Conservation (phyloP, 495 filamentous ascomycete genomes). For the Apiosordaria backusii region DNA sequence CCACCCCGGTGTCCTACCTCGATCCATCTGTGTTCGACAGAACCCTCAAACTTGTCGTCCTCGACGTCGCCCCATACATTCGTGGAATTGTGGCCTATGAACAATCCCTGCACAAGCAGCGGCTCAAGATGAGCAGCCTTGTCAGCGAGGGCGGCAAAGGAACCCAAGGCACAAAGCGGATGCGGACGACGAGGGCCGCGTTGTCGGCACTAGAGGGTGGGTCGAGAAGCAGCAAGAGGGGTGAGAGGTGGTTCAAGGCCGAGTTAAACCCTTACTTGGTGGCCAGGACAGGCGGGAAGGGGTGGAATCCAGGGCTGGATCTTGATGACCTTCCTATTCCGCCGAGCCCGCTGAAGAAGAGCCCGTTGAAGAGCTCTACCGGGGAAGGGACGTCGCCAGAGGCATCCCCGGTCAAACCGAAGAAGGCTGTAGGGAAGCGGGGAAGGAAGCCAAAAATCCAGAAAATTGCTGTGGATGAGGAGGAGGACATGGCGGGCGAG, state of each 20-base stretch:
- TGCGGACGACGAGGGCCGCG: constrained; percentile 73
- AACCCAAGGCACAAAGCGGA: constrained; percentile 55
- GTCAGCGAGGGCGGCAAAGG: constrained; percentile 50
- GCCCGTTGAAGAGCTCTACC: constrained; percentile 2
- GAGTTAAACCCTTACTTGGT: constrained; percentile 60
- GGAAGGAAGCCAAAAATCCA: constrained; percentile 18
- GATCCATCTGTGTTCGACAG: constrained; percentile 70
- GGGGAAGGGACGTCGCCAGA: constrained; percentile 2
- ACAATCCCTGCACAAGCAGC: constrained; percentile 60
- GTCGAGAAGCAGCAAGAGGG: constrained; percentile 63
- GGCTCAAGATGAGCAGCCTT: constrained; percentile 59
- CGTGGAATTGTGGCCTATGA: constrained; percentile 77
- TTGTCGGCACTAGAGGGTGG: constrained; percentile 82
- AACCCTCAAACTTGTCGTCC: constrained; percentile 54
- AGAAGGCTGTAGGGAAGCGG: constrained; percentile 4
- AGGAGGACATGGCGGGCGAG: constrained; percentile 18
- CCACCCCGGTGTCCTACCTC: constrained; percentile 35
- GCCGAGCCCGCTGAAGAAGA: not conserved
- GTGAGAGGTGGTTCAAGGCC: constrained; percentile 75
- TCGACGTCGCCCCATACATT: constrained; percentile 82
- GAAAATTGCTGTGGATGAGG: constrained; percentile 18
- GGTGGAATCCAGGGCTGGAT: constrained; percentile 54
- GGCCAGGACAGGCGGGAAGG: constrained; percentile 60
- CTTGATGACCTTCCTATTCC: constrained; percentile 13
- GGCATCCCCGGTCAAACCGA: constrained; percentile 8